A percentile compares a stretch with the other conserved stretches of the same genome.
Conservation (phyloP, 148 eudicot genomes). For the Rheum nobile region DNA sequence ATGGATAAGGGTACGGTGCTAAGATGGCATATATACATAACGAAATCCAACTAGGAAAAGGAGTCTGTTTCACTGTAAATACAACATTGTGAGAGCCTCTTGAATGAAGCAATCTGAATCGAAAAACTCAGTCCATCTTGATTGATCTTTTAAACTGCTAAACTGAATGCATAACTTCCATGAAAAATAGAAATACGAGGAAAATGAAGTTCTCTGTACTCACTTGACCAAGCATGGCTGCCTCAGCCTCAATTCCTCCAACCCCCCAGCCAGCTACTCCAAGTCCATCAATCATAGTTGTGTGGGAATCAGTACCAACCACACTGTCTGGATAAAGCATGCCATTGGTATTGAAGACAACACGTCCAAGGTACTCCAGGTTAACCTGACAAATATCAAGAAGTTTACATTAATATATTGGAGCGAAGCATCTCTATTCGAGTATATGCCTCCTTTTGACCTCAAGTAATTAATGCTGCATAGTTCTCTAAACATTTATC, state of each 20-base stretch:
- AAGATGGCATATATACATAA: neutral
- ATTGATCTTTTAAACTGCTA: neutral
- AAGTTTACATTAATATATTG: neutral
- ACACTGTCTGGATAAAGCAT: conserved; percentile 90
- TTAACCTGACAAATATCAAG: conserved; percentile 49
- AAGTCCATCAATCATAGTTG: conserved; percentile 93
- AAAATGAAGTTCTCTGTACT: conserved; percentile 3
- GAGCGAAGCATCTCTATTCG: neutral
- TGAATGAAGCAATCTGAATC: too few species aligned
- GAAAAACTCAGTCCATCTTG: neutral
- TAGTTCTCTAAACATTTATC: too few species aligned
- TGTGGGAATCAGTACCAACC: conserved; percentile 97
- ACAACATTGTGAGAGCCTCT: neutral
- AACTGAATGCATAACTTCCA: neutral
- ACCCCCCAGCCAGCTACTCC: conserved; percentile 99
- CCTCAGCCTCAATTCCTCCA: conserved; percentile 97
- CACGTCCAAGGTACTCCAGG: conserved; percentile 92
- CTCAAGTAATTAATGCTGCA: neutral
- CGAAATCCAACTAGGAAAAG: neutral
- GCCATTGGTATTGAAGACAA: conserved; percentile 85
- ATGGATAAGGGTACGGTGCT: neutral
- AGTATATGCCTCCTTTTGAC: neutral
- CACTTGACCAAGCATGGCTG: conserved; percentile 98
- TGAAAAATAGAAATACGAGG: neutral
- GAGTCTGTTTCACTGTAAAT: neutral